Evolutionary conservation across 2,329 filamentous ascomycete genomes (phyloP).

Genomic region (Fusarium papillatum): DNA sequence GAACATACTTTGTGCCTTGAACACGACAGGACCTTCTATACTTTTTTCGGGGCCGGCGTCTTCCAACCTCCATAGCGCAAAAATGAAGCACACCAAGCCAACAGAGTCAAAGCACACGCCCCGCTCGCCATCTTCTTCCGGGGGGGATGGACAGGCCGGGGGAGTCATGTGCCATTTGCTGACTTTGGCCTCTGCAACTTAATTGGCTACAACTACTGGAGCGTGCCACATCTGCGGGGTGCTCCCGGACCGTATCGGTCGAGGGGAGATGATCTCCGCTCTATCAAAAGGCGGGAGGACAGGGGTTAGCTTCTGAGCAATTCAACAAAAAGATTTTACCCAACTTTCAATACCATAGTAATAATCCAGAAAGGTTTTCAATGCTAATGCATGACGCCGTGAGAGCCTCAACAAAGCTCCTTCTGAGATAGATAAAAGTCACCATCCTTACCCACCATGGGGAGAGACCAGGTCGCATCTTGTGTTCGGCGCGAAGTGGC

Average conservation of each 20-base stretch:
- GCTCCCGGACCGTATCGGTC: background rate
- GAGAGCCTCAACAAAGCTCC: background rate
- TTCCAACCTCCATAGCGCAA: background rate
- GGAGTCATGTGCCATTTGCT: background rate
- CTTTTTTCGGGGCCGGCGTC: background rate
- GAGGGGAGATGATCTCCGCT: background rate
- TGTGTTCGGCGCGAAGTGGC: background rate
- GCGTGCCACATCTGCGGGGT: background rate
- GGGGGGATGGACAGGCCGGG: background rate
- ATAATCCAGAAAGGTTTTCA: background rate
- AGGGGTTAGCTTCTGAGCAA: background rate
- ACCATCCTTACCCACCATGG: background rate
- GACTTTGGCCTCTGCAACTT: background rate
- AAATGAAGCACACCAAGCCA: background rate
- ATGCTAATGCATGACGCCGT: background rate
- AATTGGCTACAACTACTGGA: background rate
- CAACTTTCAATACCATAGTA: background rate
- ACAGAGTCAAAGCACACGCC: background rate
- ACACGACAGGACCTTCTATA: background rate
- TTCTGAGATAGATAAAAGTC: background rate
- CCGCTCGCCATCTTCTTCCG: background rate
- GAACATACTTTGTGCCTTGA: background rate
- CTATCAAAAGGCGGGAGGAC: background rate
- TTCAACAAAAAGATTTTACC: background rate
- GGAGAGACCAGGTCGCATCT: background rate